Percentiles rank a stretch among this genome's conserved stretches.
These are phyloP conservation scores for Cercophora sp. DNA, from an alignment of 495 filamentous ascomycete species.

Conservation along the genomic window DNA sequence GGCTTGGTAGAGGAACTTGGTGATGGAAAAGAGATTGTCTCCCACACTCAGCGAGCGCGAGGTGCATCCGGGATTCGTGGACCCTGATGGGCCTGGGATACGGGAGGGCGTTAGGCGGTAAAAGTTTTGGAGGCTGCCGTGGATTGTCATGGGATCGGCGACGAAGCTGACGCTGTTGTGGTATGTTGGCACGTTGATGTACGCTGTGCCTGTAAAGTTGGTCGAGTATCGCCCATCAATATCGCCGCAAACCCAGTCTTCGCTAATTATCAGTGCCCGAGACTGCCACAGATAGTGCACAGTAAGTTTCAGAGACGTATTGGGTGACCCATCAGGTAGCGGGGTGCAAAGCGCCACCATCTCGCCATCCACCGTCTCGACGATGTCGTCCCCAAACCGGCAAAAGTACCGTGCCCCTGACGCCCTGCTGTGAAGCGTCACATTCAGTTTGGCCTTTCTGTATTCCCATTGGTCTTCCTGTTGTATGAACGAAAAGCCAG, in stretches of 20 bases:
- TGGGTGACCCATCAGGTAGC: too few species aligned
- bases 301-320: too few species aligned
- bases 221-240: background rate
- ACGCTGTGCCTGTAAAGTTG: background rate
- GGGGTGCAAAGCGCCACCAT: background rate
- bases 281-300: background rate
- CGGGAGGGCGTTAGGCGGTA: background rate
- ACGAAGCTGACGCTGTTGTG: background rate
- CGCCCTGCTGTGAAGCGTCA: background rate
- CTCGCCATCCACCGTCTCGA: background rate
- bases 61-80: background rate
- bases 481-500: background rate
- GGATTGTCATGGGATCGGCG: background rate
- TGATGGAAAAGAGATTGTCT: background rate
- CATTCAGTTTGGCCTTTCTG: background rate
- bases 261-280: background rate
- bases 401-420: background rate
- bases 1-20: background rate
- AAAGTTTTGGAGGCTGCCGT: background rate
- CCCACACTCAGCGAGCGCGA: background rate
- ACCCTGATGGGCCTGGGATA: background rate
- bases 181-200: background rate
- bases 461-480: background rate
- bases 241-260: slow-evolving; percentile 10
- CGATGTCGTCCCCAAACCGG: background rate